These are phyloP conservation scores for Pythium dissimile DNA, from an alignment of 352 stramenopile genomes.

Conservation along the genomic window DNA sequence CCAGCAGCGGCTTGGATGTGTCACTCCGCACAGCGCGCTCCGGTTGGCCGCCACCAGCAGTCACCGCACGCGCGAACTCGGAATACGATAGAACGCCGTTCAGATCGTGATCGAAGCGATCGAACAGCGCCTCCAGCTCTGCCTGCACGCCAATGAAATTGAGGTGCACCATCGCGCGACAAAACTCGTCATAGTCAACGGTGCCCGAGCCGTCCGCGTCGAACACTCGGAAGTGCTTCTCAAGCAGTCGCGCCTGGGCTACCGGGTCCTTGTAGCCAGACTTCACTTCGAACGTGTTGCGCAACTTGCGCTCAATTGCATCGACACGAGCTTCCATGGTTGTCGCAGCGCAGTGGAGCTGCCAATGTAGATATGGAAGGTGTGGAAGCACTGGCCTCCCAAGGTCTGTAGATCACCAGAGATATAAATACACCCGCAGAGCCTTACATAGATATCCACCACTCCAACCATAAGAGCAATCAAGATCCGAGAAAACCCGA, in stretches of 20 bases:
- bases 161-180: constrained; percentile 75
- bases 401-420: not conserved
- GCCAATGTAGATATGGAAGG: too few relatives aligned
- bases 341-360: too few relatives aligned
- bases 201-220: constrained; percentile 65
- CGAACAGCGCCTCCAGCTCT: constrained; percentile 83
- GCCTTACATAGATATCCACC: too few relatives aligned
- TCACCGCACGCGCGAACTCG: constrained; percentile 63
- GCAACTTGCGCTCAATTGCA: constrained; percentile 48
- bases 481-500: too few relatives aligned
- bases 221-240: constrained; percentile 77
- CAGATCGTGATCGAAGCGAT: constrained; percentile 85
- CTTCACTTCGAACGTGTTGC: constrained; percentile 65
- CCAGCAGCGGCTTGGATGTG: constrained; percentile 31
- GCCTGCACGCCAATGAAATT: constrained; percentile 89
- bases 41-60: constrained; percentile 27
- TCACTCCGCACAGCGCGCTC: not conserved
- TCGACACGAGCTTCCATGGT: constrained; percentile 44
- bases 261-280: constrained; percentile 63
- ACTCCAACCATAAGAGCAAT: too few relatives aligned
- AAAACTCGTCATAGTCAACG: constrained; percentile 88
- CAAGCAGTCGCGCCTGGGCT: constrained; percentile 46
- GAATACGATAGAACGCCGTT: constrained; percentile 72
- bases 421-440: not conserved
- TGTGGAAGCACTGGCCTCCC: too few relatives aligned